Evolutionary conservation across 2,329 filamentous ascomycete species (phyloP).

Genomic region (Calonectria henricotiae): DNA sequence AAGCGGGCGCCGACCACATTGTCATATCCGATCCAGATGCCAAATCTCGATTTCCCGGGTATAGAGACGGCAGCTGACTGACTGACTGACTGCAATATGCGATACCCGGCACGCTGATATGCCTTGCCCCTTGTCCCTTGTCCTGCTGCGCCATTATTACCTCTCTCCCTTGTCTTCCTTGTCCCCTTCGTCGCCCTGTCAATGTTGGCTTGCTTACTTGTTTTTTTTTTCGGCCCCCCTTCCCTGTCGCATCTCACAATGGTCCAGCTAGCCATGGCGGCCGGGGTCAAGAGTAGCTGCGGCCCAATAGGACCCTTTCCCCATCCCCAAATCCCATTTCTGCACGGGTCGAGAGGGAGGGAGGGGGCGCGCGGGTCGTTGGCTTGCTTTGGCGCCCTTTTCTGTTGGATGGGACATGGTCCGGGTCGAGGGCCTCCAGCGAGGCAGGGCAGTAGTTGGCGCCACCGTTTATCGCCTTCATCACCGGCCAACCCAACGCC

Average conservation of each 20-base stretch:
- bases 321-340: conserved; percentile 11
- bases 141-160: too few relatives aligned
- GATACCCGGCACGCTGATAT: background rate
- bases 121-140: conserved; percentile 6
- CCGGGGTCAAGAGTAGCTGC: background rate
- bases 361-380: background rate
- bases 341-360: conserved; percentile 7
- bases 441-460: conserved; percentile 30
- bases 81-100: background rate
- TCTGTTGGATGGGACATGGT: conserved; percentile 16
- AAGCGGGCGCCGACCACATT: conserved; percentile 43
- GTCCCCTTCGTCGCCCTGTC: background rate
- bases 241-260: conserved; percentile 17
- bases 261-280: conserved; percentile 12
- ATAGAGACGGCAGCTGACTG: background rate
- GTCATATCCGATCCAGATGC: conserved; percentile 48
- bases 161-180: too few relatives aligned
- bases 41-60: conserved; percentile 49
- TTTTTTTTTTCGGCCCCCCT: background rate
- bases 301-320: conserved; percentile 22
- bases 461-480: conserved; percentile 36
- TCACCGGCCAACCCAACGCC: conserved; percentile 14
- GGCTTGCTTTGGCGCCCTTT: conserved; percentile 25
- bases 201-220: conserved; percentile 1
- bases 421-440: conserved; percentile 32